phyloP scores from a whole-genome alignment of 129 eudicot genomes.

The Ambrosia trifida region DNA sequence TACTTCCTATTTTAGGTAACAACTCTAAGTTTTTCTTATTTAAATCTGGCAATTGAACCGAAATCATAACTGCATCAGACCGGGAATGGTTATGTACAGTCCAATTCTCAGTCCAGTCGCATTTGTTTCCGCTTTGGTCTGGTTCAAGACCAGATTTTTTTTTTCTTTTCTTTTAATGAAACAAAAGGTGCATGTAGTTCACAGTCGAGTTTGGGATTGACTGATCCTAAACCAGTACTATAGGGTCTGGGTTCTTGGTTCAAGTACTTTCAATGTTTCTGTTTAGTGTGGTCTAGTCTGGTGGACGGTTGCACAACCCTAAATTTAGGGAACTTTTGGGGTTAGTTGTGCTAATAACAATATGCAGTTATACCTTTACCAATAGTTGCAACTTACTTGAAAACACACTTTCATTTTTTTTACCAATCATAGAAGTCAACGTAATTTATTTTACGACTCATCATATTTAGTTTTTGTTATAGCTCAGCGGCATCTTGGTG shows the following conservation, averaged over 20 bases:
- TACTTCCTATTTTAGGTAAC: conserved; percentile 72
- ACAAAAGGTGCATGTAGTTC: not conserved
- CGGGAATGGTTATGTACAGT: not conserved
- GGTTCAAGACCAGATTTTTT: not conserved
- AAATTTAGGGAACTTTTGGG: not conserved
- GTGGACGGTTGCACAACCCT: not conserved
- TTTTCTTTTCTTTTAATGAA: not conserved
- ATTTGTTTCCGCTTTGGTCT: not conserved
- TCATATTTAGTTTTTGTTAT: not conserved
- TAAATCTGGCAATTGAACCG: not conserved
- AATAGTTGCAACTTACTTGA: not conserved
- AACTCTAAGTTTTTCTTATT: not conserved
- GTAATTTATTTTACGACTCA: too few species aligned
- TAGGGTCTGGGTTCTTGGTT: not conserved
- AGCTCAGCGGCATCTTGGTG: too few species aligned
- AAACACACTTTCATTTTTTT: not conserved
- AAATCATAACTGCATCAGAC: not conserved
- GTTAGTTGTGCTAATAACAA: not conserved
- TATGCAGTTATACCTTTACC: not conserved
- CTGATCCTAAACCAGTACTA: not conserved
- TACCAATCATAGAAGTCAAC: not conserved
- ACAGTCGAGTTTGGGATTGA: not conserved
- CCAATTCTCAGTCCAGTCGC: not conserved
- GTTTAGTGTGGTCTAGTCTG: conserved; percentile 1
- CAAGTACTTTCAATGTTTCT: not conserved